Base-by-base conservation (phyloP, 176 grass and related monocot species). In the Saccharum spontaneum region DNA sequence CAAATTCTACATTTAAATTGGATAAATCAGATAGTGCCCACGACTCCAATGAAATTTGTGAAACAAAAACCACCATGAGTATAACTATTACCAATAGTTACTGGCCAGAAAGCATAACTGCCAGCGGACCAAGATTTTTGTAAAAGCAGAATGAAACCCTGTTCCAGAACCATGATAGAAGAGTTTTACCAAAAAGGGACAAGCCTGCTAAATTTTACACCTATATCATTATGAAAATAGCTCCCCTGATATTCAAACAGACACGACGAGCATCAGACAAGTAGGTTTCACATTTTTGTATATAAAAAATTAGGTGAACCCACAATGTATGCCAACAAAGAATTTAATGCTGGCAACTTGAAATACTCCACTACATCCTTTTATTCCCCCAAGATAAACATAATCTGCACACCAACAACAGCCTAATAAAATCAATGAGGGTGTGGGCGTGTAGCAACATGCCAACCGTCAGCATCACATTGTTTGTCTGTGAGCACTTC, bases 321-420 rank as follows among this genome's bases (percentile, higher is more conserved):
- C 23, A 66, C 61, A 59, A 57, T 37, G 46, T 68, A 45, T 71
- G 61, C 65, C 8, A 65, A 59, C 26, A 68, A 23, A 10, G 34
- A 43, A 60, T 60, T 40, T 64, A 83, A 71, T 73, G 75, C 66
- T 41, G 67, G 9, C n/a, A 69, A 76, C 71, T 75, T 70, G 38
- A 70, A 61, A 26, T 48, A 33, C 20, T 38, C 13, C 55, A 46
- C 39, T 10, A 22, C 8, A 38, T 7, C 10, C 2, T 63, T 48
- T 63, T 81, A 17, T n/a, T 20, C 3, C 26, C 28, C 8, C 44
- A 84, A 20, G 39, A 44, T 8, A 41, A 79, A n/a, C 43, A 66
- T 36, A 77, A 46, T n/a, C 18, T n/a, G 22, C 44, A 77, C 15
- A 77, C 45, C 7, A 68, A 5, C 44, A 60, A 39, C 10, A 20